Percentiles rank a stretch among this genome's conserved stretches.
Conservation (phyloP, 352 stramenopile species). For the Phytophthora megakarya region DNA sequence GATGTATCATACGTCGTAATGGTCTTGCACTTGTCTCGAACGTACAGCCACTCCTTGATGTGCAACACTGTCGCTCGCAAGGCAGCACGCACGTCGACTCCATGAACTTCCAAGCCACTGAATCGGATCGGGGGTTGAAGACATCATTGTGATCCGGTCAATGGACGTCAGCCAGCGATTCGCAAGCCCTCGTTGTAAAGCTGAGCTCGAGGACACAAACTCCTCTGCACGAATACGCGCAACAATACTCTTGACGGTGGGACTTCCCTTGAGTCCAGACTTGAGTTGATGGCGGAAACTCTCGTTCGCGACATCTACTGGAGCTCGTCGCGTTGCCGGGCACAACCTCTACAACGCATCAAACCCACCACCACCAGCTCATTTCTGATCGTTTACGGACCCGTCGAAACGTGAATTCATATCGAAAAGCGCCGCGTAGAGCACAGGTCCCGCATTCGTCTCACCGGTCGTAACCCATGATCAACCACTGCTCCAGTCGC, state of each 20-base stretch:
- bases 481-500: neutral
- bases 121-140: no score
- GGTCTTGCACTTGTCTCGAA: constrained; percentile 4
- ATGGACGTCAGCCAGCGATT: no score
- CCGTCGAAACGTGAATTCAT: constrained; percentile 10
- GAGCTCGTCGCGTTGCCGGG: neutral
- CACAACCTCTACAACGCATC: constrained; percentile 7
- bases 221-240: constrained; percentile 1
- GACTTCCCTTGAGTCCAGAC: constrained; percentile 6
- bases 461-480: neutral
- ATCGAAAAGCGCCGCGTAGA: constrained; percentile 2
- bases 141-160: no score
- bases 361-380: neutral
- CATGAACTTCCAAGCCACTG: neutral
- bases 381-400: constrained; percentile 2
- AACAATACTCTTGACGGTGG: constrained; percentile 5
- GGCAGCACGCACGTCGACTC: neutral
- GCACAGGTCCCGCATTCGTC: constrained; percentile 3
- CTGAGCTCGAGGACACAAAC: neutral
- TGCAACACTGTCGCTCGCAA: constrained; percentile 6
- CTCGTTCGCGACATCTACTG: constrained; percentile 5
- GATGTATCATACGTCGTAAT: neutral
- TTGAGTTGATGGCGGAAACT: neutral
- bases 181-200: no score
- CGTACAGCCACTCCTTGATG: neutral